These are phyloP conservation scores for Anisodus tanguticus DNA, from an alignment of 257 asterid species.

Conservation along the genomic window DNA sequence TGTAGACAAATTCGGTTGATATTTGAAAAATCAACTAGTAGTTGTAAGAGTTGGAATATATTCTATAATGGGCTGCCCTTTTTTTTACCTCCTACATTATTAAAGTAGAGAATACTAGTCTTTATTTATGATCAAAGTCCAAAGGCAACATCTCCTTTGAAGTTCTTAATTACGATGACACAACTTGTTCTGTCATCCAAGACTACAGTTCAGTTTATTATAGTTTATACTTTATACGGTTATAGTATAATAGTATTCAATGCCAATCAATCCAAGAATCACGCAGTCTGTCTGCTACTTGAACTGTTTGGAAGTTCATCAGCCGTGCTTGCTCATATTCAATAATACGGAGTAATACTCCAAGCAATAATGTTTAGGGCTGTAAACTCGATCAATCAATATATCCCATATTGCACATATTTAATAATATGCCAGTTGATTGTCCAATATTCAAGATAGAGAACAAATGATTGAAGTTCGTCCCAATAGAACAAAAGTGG, in stretches of 20 bases:
- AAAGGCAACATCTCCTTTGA: neutral
- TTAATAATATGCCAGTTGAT: neutral
- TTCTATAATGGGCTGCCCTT: too few relatives aligned
- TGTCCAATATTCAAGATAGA: neutral
- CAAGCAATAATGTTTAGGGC: neutral
- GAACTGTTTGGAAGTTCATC: neutral
- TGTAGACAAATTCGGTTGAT: neutral
- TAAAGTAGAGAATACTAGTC: neutral
- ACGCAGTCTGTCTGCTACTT: neutral
- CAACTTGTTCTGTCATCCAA: neutral
- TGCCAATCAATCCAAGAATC: neutral
- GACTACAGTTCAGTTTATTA: neutral
- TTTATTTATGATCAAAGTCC: neutral
- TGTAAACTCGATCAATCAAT: neutral
- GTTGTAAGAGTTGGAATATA: neutral
- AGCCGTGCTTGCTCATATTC: neutral
- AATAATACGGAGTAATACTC: neutral
- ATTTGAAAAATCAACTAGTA: neutral
- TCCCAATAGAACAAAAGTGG: slow-evolving; percentile 30
- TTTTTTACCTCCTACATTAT: neutral
- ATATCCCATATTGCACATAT: neutral
- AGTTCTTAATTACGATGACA: neutral
- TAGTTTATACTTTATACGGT: too few relatives aligned
- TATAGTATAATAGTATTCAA: neutral
- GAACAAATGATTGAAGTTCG: slow-evolving; percentile 39